Evolutionary conservation across 768 basidiomycete species (phyloP).

Genomic region (Termitomyces sp.): DNA sequence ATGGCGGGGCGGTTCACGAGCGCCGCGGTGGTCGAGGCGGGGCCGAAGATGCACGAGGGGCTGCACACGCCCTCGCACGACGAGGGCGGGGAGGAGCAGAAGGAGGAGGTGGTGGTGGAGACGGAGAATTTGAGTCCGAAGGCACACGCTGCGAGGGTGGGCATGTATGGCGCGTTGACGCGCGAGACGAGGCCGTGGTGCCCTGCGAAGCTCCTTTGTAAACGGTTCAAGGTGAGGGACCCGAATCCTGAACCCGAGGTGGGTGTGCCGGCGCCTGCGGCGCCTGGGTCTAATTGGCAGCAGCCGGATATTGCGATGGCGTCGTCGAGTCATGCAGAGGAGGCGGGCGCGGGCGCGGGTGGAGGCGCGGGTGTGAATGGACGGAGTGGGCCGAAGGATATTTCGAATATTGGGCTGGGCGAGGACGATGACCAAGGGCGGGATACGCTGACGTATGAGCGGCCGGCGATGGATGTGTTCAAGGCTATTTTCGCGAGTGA

Average conservation of each 20-base stretch:
- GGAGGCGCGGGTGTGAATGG: slow-evolving; percentile 5
- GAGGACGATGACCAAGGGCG: slow-evolving; percentile 88
- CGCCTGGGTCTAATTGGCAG: slow-evolving; percentile 15
- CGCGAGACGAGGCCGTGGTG: slow-evolving; percentile 70
- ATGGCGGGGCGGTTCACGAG: slow-evolving; percentile 95
- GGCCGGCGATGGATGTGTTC: slow-evolving; percentile 90
- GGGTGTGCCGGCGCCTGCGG: slow-evolving; percentile 23
- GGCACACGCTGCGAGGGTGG: slow-evolving; percentile 74
- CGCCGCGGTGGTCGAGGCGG: slow-evolving; percentile 65
- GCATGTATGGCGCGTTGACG: slow-evolving; percentile 90
- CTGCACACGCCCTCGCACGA: slow-evolving; percentile 53
- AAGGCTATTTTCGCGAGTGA: slow-evolving; percentile 98
- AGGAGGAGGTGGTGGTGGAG: slow-evolving; percentile 32
- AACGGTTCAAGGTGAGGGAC: slow-evolving; percentile 89
- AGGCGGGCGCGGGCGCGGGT: slow-evolving; percentile 9
- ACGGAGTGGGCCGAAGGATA: slow-evolving; percentile 39
- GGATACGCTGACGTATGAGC: slow-evolving; percentile 83
- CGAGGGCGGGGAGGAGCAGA: slow-evolving; percentile 37
- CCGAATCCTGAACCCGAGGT: slow-evolving; percentile 60
- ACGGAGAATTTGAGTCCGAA: slow-evolving; percentile 69
- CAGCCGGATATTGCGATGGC: slow-evolving; percentile 9
- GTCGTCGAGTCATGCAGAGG: slow-evolving; percentile 1
- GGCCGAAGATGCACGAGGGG: slow-evolving; percentile 60
- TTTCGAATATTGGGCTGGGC: slow-evolving; percentile 84
- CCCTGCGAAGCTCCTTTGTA: slow-evolving; percentile 83